Evolutionary conservation across 2,329 filamentous ascomycete species (phyloP).

Genomic region (Fusarium algeriense): DNA sequence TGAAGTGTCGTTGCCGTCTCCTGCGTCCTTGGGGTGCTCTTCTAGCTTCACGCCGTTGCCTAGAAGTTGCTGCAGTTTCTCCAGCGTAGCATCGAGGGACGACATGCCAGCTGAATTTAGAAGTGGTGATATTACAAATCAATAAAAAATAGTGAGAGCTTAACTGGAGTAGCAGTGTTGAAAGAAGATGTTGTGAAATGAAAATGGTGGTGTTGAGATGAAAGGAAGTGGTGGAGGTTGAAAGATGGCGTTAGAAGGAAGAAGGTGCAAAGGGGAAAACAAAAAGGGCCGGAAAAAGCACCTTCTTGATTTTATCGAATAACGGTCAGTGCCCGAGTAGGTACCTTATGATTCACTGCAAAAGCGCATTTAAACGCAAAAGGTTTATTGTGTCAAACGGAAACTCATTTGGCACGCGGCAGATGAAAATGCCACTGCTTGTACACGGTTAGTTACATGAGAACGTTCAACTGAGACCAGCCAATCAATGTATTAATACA

Average conservation of each 20-base stretch:
- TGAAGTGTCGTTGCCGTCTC: constrained; percentile 4
- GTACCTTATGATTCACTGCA: constrained; percentile 16
- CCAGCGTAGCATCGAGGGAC: constrained; percentile 34
- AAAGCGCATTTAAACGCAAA: neutral
- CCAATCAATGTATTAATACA: constrained; percentile 8
- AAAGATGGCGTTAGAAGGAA: neutral
- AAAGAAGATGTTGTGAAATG: neutral
- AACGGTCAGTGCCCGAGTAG: neutral
- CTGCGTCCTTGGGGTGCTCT: constrained; percentile 8
- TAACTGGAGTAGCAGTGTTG: neutral
- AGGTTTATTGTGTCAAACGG: neutral
- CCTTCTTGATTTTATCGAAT: neutral
- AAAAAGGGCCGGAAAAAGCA: constrained; percentile 9
- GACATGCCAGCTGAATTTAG: constrained; percentile 32
- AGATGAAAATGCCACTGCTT: constrained; percentile 4
- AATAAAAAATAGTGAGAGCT: neutral
- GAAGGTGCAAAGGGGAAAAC: neutral
- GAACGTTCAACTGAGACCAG: constrained; percentile 7
- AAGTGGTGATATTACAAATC: neutral
- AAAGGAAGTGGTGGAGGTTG: neutral
- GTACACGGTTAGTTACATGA: neutral
- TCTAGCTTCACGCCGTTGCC: constrained; percentile 38
- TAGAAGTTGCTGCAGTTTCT: constrained; percentile 38
- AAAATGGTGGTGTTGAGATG: neutral
- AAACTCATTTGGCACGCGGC: constrained; percentile 4